Conservation (phyloP, 2,329 filamentous ascomycete genomes). For the Aspergillus costaricaensis region DNA sequence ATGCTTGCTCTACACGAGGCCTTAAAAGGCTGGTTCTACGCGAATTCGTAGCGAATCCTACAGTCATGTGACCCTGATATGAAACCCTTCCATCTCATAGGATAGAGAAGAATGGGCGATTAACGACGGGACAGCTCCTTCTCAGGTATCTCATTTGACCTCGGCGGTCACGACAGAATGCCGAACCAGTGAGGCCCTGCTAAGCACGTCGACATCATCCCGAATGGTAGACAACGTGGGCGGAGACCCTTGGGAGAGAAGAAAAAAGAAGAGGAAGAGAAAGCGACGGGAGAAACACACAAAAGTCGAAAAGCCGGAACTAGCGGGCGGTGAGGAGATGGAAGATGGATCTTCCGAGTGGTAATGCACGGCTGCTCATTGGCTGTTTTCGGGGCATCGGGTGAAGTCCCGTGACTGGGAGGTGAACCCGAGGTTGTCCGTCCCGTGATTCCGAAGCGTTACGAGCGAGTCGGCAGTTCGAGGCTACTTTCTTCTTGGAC, state of each 20-base stretch:
- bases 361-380: constrained; percentile 40
- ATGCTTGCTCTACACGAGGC: neutral
- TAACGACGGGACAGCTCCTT: constrained; percentile 51
- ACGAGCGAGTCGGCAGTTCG: constrained; percentile 28
- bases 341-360: constrained; percentile 41
- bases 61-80: constrained; percentile 51
- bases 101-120: constrained; percentile 50
- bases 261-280: constrained; percentile 16
- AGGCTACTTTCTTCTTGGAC: constrained; percentile 23
- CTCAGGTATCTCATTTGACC: constrained; percentile 42
- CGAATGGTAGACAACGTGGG: constrained; percentile 41
- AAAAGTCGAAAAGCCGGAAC: constrained; percentile 16
- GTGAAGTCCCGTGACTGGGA: constrained; percentile 37
- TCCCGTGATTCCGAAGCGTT: constrained; percentile 40
- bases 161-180: constrained; percentile 49
- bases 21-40: neutral
- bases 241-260: constrained; percentile 41
- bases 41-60: neutral
- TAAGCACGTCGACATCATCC: constrained; percentile 44
- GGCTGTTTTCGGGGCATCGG: constrained; percentile 21
- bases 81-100: constrained; percentile 51
- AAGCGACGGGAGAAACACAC: constrained; percentile 21
- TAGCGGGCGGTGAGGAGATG: constrained; percentile 20
- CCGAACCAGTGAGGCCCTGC: constrained; percentile 44
- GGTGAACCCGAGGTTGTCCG: constrained; percentile 43